Evolutionary conservation across 2,329 filamentous ascomycete genomes (phyloP), one percentile per base, ranked within the genome.

Genomic region (Conoideocrella luteorostrata): DNA sequence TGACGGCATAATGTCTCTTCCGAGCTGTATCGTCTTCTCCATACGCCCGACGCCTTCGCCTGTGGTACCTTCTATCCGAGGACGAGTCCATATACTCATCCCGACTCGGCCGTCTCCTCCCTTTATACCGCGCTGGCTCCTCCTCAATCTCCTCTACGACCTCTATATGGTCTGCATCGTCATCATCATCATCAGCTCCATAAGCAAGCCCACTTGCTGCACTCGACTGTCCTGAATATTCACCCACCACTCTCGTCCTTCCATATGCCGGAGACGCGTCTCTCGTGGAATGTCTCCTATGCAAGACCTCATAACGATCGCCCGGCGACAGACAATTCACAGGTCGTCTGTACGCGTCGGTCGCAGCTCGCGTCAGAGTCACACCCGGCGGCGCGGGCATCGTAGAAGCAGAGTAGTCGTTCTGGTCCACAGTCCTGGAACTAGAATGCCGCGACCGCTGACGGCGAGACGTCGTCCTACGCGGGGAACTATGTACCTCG

Each of bases 401-500:
- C 24, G 47, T 52, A 39, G 53, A 22, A 36, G 24, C 26, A 43
- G 18, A 21, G 26, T 39, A 55, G 43, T 54, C 53, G 42, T 55
- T 52, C 45, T 51, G 54, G 44, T 60, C 59, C 47, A 56, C 43
- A 49, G 54, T 61, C 47, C 51, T 57, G 28, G 50, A 48, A 37
- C 36, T 41, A 17, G 41, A 37, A 17, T 24, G 32, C 41, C 53
- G 36, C n/a, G n/a, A n/a, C 38, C 52, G 48, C 45, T 50, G 34
- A 47, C 47, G 43, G 52, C 49, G 48, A 50, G 54, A 47, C 50
- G 54, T 45, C 38, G 58, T 53, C 50, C 54, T 53, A 51, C 59
- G 53, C 51, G 52, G 54, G 50, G 54, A 52, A 44, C 59, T 63
- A 56, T 62, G 59, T 62, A 63, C 48, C 44, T 47, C 45, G 45